Base-by-base conservation (phyloP, 2,329 filamentous ascomycete genomes). In the Nannizziopsis barbatae region DNA sequence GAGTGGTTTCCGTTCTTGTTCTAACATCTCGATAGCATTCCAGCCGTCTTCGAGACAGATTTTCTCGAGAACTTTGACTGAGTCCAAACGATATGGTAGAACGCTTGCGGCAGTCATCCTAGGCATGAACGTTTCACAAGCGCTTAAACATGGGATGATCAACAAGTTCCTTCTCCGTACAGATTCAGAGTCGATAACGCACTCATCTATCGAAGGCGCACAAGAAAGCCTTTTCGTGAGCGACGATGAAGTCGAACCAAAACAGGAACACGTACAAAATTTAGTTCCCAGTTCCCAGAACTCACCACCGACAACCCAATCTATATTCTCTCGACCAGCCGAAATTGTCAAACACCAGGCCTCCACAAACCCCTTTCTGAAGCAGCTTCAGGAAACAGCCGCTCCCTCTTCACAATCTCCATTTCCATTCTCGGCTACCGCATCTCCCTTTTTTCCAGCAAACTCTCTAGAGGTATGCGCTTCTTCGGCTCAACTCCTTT, bases 61-160 rank as follows among this genome's bases (percentile, higher is more conserved):
- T 12, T 77, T 75, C 52, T 79, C 76, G 0, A 61, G 71, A 15
- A 64, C 55, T 4, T 66, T 75, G 44, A 79, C 82, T 12, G 79
- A 82, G 58, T 63, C 64, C 20, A 83, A 83, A 61, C 71, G 78
- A 35, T 66, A 70, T 48, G 70, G 71, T 17, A 71, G 79, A 55
- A 72, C 68, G 1, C 61, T 79, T n/a, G 71, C 73, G 17, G 74
- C 77, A 7, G 63, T 82, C 22, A 74, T 81, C 46, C 70, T 75
- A 56, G 77, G 77, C 11, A 64, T 79, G 59, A 72, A 64, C 39
- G 70, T 80, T 40, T 64, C 65, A 39, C 68, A 75, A 55, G 75
- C 79, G 14, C 67, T 66, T 37, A 63, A 60, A 12, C 60, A 69
- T 39, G 73, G 72, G 7, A 67, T 77, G 64, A 62, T 80, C 37